Evolutionary conservation across 106 monocot species (phyloP).

Genomic region (Amphibolis antarctica): DNA sequence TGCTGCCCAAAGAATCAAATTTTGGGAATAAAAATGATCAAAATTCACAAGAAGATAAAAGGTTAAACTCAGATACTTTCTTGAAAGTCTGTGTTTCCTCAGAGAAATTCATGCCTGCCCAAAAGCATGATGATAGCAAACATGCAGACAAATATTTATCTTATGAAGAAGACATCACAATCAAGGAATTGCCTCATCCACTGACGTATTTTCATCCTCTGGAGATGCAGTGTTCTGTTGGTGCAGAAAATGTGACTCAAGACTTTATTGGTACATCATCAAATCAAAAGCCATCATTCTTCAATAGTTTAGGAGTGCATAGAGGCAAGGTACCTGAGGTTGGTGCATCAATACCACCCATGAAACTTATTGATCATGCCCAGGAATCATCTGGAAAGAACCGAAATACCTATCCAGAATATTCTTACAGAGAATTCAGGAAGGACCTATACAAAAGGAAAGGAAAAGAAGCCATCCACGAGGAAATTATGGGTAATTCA

Average conservation of each 20-base stretch:
- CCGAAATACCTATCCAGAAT: not conserved
- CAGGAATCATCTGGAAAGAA: not conserved
- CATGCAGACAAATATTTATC: not conserved
- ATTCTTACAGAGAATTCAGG: not conserved
- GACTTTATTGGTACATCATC: not conserved
- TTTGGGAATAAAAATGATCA: not conserved
- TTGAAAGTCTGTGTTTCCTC: not conserved
- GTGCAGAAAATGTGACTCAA: not conserved
- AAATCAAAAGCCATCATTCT: not conserved
- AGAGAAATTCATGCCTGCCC: not conserved
- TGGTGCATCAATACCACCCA: not conserved
- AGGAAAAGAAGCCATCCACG: conserved; percentile 16
- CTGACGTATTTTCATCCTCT: not conserved
- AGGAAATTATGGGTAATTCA: conserved; percentile 10
- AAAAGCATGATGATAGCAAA: not conserved
- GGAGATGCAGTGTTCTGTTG: not conserved
- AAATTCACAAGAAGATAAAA: not conserved
- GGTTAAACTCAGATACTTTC: not conserved
- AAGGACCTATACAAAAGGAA: conserved; percentile 24
- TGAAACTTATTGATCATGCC: not conserved
- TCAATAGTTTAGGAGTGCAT: not conserved
- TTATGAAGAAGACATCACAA: not conserved
- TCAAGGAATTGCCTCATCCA: not conserved
- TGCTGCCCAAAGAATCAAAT: not conserved
- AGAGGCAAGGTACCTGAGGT: not conserved